Conservation (phyloP, 1,284 basidiomycete genomes). For the Somion occarium region DNA sequence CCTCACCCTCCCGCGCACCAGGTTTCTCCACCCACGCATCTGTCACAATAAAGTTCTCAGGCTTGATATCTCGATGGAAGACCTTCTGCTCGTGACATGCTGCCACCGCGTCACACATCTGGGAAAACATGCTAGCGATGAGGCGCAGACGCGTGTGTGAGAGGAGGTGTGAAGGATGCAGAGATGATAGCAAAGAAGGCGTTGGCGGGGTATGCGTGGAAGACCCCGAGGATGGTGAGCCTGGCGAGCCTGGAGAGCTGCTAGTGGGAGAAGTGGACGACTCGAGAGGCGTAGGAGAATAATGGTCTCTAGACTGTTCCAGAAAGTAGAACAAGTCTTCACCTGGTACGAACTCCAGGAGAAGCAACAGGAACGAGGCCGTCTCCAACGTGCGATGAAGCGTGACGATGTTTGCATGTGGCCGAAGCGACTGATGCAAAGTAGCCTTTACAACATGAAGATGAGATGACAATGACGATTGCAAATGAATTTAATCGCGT, state of each 20-base stretch:
- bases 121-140: slow-evolving; percentile 92
- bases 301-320: slow-evolving; percentile 87
- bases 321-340: slow-evolving; percentile 98
- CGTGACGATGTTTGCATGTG: slow-evolving; percentile 94
- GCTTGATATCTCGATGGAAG: slow-evolving; percentile 97
- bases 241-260: slow-evolving; percentile 40
- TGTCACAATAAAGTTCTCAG: slow-evolving; percentile 93
- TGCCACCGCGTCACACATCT: slow-evolving; percentile 98
- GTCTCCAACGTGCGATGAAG: slow-evolving; percentile 88
- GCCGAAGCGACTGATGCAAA: slow-evolving; percentile 90
- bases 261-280: slow-evolving; percentile 37
- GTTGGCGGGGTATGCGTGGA: slow-evolving; percentile 82
- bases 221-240: slow-evolving; percentile 25
- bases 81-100: slow-evolving; percentile 93
- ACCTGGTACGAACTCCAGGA: slow-evolving; percentile 92
- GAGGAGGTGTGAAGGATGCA: slow-evolving; percentile 79
- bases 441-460: slow-evolving; percentile 53
- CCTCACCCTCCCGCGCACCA: slow-evolving; percentile 30
- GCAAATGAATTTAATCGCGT: slow-evolving; percentile 19
- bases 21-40: slow-evolving; percentile 60
- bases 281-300: slow-evolving; percentile 42
- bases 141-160: slow-evolving; percentile 85
- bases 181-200: slow-evolving; percentile 87
- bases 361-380: slow-evolving; percentile 71
- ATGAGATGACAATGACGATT: slow-evolving; percentile 1